Evolutionary conservation across 257 asterid species (phyloP), one percentile per base, ranked within the genome.

Genomic region (Petrea volubilis): DNA sequence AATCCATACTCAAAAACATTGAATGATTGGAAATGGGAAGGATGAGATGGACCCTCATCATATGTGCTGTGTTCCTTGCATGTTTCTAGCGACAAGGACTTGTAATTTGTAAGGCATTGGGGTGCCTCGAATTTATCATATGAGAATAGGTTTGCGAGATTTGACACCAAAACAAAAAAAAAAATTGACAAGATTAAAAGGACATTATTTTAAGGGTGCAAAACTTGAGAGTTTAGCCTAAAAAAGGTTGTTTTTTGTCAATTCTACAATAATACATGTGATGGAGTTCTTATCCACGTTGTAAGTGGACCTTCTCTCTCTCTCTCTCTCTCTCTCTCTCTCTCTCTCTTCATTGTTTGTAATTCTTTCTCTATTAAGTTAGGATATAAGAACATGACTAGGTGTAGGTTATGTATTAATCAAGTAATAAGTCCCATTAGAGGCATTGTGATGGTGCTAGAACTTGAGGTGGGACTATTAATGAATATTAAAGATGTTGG

Each of bases 71-170:
- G 46, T 18, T 3, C 51, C 57, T 59, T 38, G 8, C 60, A 41
- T 68, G 75, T 61, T 69, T 63, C 17, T 20, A 50, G 46, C 71
- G 74, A 71, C 18, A 21, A 56, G 40, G 80, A 29, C 50, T 9
- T 21, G 47, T 53, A 28, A 29, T 40, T 9, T 21, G 47, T 53
- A 28, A 51, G 60, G 29, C 27, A 27, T 23, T 61, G 25, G 40
- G 59, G 68, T 24, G 67, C 17, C 18, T 21, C 41, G 11, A 53
- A 47, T 20, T 43, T 23, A 17, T 33, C 21, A 10, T 9, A 51
- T 10, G 47, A 51, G 50, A 52, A 34, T 51, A 14, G 43, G n/a
- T 3, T 33, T 49, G 43, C 52, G 65, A 38, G 58, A 62, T 72
- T 72, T 4, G 34, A 41, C n/a, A n/a, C n/a, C n/a, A n/a, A n/a